Base-by-base conservation (phyloP, 148 eudicot species). In the Hydrangea macrophylla region DNA sequence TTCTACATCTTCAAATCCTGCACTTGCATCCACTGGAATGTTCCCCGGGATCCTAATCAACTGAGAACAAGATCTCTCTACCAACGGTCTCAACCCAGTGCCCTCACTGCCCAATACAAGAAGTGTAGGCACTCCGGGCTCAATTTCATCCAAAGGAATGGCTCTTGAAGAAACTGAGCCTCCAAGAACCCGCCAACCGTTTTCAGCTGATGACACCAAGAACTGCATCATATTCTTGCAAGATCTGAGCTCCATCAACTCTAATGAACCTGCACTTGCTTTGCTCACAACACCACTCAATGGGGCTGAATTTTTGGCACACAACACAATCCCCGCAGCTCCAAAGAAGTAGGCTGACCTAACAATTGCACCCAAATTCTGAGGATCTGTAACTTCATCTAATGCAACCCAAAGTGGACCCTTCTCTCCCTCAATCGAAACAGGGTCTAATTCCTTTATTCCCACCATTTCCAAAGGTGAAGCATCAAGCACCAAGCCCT, bases 221-320 rank as follows among this genome's bases (percentile, higher is more conserved):
- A 95, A 95, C 69, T 89, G 96, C 99, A 95, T 95, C 97, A 95
- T 95, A 71, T 95, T 95, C 79, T 84, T 95, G 68, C 99, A 95
- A 39, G 92, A 85, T 33, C 96, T 83, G 13, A 91, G 80, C 75
- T 91, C 99, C 83, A 82, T 91, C 24, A 95, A 56, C 74, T 95
- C 99, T 69, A 95, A 84, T 53, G 99, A 85, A 27, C 99, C 97
- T 8, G 99, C 99, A 79, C 99, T 95, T 15, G 99, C 97, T 83
- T 95, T 94, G 80, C 96, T 90, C 70, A 94, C 98, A 33, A 94
- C 98, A 57, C 98, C 96, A 66, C 96, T 95, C 70, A 95, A 76
- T 28, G 99, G 97, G 60, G 99, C 99, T 23, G 99, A 95, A 73
- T 95, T 95, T 76, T 95, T 95, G 1, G 97, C 97, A 79, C 99